These are phyloP conservation scores for Mycogone perniciosa DNA, from an alignment of 2,329 filamentous ascomycete genomes.

Conservation along the genomic window DNA sequence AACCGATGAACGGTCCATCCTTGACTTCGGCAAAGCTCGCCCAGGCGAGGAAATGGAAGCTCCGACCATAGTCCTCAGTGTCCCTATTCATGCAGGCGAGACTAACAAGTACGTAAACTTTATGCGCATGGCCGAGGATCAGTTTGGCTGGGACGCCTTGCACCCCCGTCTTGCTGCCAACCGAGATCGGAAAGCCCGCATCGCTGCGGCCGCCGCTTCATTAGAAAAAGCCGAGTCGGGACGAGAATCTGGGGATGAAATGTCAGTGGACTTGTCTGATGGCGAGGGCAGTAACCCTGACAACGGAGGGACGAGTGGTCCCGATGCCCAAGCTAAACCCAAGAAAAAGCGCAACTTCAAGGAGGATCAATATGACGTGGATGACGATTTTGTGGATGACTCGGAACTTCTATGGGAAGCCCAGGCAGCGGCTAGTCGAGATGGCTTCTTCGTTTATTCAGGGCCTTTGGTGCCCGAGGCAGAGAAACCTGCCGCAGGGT, in stretches of 20 bases:
- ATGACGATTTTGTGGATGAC: conserved; percentile 84
- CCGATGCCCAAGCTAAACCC: conserved; percentile 56
- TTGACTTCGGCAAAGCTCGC: conserved; percentile 54
- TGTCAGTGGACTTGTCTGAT: conserved; percentile 70
- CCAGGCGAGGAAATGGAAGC: conserved; percentile 53
- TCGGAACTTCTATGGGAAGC: conserved; percentile 94
- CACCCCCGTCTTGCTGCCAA: conserved; percentile 88
- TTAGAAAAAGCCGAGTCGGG: conserved; percentile 68
- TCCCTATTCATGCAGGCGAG: conserved; percentile 67
- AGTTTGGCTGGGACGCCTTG: conserved; percentile 89
- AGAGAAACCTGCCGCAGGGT: conserved; percentile 60
- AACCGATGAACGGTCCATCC: conserved; percentile 47
- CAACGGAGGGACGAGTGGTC: conserved; percentile 58
- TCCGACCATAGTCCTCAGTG: conserved; percentile 76
- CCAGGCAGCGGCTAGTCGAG: conserved; percentile 85
- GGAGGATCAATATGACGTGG: conserved; percentile 77
- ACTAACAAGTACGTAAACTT: conserved; percentile 94
- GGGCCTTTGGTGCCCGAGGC: conserved; percentile 84
- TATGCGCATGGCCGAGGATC: conserved; percentile 84
- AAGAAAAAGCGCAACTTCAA: conserved; percentile 78
- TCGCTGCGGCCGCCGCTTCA: conserved; percentile 81
- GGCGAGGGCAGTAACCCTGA: conserved; percentile 83
- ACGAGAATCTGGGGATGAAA: conserved; percentile 70
- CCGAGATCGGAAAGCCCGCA: conserved; percentile 77
- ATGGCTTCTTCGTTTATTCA: conserved; percentile 97